These are phyloP conservation scores for Pythium graminicola DNA, from an alignment of 352 stramenopile genomes.

Conservation along the genomic window DNA sequence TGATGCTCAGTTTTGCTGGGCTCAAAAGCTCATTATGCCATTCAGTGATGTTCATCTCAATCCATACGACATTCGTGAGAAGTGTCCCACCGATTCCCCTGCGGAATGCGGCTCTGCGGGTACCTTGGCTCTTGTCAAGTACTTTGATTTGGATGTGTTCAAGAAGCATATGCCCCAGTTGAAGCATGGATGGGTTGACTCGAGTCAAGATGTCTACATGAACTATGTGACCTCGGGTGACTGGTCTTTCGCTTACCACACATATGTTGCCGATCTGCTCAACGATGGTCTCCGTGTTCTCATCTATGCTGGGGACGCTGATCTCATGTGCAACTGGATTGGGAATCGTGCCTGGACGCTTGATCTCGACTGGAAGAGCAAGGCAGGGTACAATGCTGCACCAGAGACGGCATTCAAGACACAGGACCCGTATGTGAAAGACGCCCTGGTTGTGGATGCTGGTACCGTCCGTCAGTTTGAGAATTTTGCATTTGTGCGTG, in stretches of 20 bases:
- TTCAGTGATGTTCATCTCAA: constrained; percentile 32
- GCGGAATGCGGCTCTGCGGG: constrained; percentile 3
- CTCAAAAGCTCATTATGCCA: constrained; percentile 22
- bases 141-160: background rate
- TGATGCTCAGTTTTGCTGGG: constrained; percentile 28
- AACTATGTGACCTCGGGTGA: constrained; percentile 63
- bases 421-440: background rate
- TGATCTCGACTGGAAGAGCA: constrained; percentile 79
- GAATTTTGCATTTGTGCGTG: constrained; percentile 78
- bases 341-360: constrained; percentile 89
- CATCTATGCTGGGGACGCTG: constrained; percentile 59
- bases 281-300: constrained; percentile 23
- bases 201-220: constrained; percentile 81
- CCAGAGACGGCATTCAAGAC: constrained; percentile 17
- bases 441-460: constrained; percentile 4
- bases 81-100: constrained; percentile 17
- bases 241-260: constrained; percentile 83
- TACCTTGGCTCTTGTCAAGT: constrained; percentile 16
- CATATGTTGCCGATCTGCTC: constrained; percentile 72
- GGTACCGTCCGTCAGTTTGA: constrained; percentile 17
- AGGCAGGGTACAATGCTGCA: constrained; percentile 57
- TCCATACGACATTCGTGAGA: constrained; percentile 52
- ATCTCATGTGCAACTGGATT: constrained; percentile 94
- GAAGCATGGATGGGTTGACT: constrained; percentile 54
- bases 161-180: constrained; percentile 1